A percentile compares a stretch with the other conserved stretches of the same genome.
Evolutionary conservation across 495 filamentous ascomycete species (phyloP).

Genomic region (Podospora appendiculata): DNA sequence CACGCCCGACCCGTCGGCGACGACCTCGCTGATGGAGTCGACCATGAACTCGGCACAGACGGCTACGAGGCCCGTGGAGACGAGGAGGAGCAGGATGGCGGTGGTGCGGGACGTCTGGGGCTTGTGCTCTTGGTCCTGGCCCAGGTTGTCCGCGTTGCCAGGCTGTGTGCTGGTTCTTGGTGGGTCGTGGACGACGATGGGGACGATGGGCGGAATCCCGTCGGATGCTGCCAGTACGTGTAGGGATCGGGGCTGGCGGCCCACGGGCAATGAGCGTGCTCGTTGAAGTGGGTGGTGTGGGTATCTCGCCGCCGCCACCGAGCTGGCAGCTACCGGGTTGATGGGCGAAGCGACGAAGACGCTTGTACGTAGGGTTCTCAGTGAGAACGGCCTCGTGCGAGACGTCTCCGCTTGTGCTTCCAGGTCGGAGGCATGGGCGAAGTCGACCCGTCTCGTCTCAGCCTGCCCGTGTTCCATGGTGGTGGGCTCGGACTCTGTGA

Average conservation of each 20-base stretch:
- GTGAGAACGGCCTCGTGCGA: conserved; percentile 30
- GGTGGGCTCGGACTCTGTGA: background rate
- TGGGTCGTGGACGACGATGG: conserved; percentile 4
- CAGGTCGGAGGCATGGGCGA: conserved; percentile 20
- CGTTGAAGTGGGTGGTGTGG: conserved; percentile 28
- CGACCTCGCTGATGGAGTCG: conserved; percentile 62
- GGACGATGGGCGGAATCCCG: conserved; percentile 15
- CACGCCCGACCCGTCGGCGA: conserved; percentile 46
- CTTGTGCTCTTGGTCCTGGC: conserved; percentile 16
- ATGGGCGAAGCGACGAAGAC: conserved; percentile 40
- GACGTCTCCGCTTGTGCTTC: conserved; percentile 1
- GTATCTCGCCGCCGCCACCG: background rate
- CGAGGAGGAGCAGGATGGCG: conserved; percentile 61
- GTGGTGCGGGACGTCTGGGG: conserved; percentile 57
- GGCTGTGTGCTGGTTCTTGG: background rate
- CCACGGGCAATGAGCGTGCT: conserved; percentile 22
- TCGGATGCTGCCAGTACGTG: conserved; percentile 17
- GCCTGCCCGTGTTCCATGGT: background rate
- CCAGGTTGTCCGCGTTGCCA: background rate
- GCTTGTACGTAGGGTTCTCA: conserved; percentile 48
- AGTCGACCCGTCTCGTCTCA: conserved; percentile 20
- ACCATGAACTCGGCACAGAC: conserved; percentile 80
- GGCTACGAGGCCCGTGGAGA: conserved; percentile 70
- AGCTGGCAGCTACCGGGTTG: background rate
- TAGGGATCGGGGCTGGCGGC: conserved; percentile 14